phyloP scores from a whole-genome alignment of 805 yeast species.

The Candida tallmaniae region DNA sequence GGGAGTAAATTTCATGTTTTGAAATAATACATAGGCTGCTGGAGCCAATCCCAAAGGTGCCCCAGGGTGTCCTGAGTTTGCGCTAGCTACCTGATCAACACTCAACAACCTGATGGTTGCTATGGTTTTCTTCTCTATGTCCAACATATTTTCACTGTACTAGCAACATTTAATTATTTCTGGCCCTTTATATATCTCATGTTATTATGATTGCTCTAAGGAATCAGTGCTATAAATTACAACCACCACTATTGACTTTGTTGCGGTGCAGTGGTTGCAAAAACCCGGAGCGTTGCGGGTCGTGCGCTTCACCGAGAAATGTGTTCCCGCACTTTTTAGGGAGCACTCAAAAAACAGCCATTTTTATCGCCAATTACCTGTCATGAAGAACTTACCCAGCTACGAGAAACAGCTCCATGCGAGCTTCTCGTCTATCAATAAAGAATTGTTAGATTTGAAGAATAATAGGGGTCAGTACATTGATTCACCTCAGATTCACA shows the following conservation, averaged over 20 bases:
- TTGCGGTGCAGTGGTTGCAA: no score
- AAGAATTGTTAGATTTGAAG: constrained; percentile 37
- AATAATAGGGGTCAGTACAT: constrained; percentile 62
- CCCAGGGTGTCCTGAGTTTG: constrained; percentile 37
- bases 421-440: constrained; percentile 22
- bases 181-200: background rate
- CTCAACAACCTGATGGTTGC: constrained; percentile 28
- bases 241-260: no score
- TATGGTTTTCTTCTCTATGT: no score
- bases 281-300: background rate
- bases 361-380: no score
- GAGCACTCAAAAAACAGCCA: no score
- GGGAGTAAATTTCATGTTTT: constrained; percentile 26
- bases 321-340: constrained; percentile 1
- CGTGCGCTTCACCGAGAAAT: background rate
- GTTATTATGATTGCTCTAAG: no score
- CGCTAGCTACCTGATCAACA: constrained; percentile 22
- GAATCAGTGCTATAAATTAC: no score
- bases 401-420: constrained; percentile 33
- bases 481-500: constrained; percentile 63
- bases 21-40: constrained; percentile 25
- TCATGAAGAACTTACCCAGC: constrained; percentile 23
- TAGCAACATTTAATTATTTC: background rate
- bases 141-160: constrained; percentile 4
- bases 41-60: constrained; percentile 42